Evolutionary conservation across 2,329 filamentous ascomycete genomes (phyloP), one percentile per base, ranked within the genome.

Genomic region (Xylaria sp.): DNA sequence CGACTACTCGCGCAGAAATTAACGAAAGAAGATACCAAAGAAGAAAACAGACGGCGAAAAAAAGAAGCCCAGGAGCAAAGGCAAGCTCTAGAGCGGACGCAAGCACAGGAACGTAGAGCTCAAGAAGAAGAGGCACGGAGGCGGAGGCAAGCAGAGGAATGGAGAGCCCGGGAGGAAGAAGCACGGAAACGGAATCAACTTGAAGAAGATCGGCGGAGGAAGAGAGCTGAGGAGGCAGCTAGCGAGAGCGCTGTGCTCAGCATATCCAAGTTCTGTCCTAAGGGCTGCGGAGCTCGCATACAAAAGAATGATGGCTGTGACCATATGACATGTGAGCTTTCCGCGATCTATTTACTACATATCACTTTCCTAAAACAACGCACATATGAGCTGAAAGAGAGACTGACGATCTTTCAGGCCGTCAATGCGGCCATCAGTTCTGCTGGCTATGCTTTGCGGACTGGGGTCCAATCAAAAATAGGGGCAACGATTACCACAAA

Each of bases 141-240:
- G 12, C 27, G 45, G 17, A 39, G 30, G 14, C 54, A 58, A 50
- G 61, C 42, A 30, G 27, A 64, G 45, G 36, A 30, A 21, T 4
- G 24, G 39, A 58, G 54, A 58, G 61, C 45, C 42, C 61, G 39
- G 30, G 54, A 58, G 54, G 61, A 64, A 53, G 45, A 58, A 53
- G 54, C 61, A 19, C 53, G 45, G n/a, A 64, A 42, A 51, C 61
- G 34, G 21, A 27, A 30, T 14, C 61, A 58, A 39, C 39, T 50
- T 8, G n/a, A 64, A 42, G n/a, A 64, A 42, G 27, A 42, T 19
- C 53, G 54, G 30, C n/a, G n/a, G 47, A 61, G 58, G 30, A 61
- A 27, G 61, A 59, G 54, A 24, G 54, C 54, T n/a, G 54, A 57
- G 21, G 54, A 57, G 19, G 54, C 54, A 27, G 54, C 54, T 2